Percentiles rank a stretch among this genome's conserved stretches.
Conservation (phyloP, 192 early-diverging fungal genomes). For the Gonapodya sp. region DNA sequence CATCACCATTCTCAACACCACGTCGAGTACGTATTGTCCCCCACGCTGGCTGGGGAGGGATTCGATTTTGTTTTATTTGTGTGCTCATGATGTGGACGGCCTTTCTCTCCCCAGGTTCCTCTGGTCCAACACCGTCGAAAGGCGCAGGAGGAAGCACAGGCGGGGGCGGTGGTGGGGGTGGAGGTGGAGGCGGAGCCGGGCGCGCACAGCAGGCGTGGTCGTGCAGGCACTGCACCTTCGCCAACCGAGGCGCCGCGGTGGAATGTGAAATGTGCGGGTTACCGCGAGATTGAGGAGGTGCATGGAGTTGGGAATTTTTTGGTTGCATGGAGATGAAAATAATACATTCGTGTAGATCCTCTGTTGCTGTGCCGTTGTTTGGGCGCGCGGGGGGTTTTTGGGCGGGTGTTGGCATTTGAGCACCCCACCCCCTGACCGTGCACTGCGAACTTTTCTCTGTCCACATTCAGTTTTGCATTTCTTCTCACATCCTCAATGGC, state of each 20-base stretch:
- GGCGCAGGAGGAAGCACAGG: neutral
- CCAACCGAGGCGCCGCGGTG: slow-evolving; percentile 45
- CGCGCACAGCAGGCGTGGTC: slow-evolving; percentile 31
- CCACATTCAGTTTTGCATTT: neutral
- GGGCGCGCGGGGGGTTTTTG: no score
- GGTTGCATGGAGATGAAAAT: no score
- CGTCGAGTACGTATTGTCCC: neutral
- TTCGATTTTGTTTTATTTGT: no score
- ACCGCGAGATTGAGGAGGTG: slow-evolving; percentile 23
- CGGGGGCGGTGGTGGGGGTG: slow-evolving; percentile 30
- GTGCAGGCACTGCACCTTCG: slow-evolving; percentile 74
- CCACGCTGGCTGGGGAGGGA: no score
- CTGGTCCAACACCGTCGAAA: neutral
- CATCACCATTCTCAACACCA: slow-evolving; percentile 36
- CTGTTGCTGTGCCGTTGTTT: no score
- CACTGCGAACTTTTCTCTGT: no score
- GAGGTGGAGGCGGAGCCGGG: slow-evolving; percentile 17
- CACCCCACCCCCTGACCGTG: no score
- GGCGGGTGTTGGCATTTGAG: no score
- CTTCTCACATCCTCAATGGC: neutral
- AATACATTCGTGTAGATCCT: no score
- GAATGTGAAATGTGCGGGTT: slow-evolving; percentile 80
- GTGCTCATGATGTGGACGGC: no score
- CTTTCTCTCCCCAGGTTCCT: no score
- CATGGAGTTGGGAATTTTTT: neutral